Conservation (phyloP, 768 basidiomycete species). For the Phylloporus sp. region DNA sequence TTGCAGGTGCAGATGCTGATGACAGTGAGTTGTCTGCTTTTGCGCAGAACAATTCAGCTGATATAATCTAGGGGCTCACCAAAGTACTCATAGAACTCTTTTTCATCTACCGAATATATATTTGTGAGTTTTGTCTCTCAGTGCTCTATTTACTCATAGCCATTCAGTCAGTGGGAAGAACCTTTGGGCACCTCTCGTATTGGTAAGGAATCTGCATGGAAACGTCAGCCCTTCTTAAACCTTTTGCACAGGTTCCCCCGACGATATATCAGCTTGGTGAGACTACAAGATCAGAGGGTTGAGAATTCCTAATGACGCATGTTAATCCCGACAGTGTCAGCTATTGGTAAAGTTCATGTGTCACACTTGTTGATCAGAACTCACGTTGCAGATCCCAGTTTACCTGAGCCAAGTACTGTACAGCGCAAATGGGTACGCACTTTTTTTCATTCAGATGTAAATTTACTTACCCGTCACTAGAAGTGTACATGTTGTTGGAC, state of each 20-base stretch:
- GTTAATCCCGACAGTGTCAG: background rate
- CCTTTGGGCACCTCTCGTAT: slow-evolving; percentile 3
- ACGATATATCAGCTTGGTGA: slow-evolving; percentile 10
- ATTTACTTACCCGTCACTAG: background rate
- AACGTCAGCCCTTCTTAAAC: background rate
- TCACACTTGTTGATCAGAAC: background rate
- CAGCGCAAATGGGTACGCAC: slow-evolving; percentile 1
- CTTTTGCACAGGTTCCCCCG: background rate
- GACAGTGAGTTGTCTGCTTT: background rate
- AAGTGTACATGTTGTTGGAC: background rate
- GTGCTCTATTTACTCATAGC: background rate
- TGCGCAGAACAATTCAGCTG: background rate
- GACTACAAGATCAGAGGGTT: background rate
- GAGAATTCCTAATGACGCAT: background rate
- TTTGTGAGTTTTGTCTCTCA: background rate
- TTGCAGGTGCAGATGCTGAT: background rate
- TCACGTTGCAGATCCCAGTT: slow-evolving; percentile 5
- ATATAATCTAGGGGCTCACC: background rate
- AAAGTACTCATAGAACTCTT: background rate
- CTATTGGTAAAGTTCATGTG: background rate
- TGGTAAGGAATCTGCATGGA: slow-evolving; percentile 1
- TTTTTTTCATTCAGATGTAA: background rate
- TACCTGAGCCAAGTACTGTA: background rate
- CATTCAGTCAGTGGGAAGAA: slow-evolving; percentile 6
- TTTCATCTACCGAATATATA: slow-evolving; percentile 1